Conservation (phyloP, 164 flowering plant species). For the Magnolia sinica region DNA sequence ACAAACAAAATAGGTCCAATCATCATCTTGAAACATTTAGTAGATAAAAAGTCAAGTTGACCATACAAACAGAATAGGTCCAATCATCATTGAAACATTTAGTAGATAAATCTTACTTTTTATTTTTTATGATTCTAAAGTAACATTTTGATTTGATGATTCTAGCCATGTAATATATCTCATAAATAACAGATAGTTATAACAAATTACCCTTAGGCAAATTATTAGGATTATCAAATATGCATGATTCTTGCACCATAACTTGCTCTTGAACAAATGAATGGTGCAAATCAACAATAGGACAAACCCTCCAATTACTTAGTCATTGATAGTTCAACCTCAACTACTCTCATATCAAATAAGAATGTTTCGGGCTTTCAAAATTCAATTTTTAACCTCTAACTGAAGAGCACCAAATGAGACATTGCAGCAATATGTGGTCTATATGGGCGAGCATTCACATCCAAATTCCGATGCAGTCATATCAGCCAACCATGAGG, state of each 20-base stretch:
- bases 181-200: too few species aligned
- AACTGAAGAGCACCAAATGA: not conserved
- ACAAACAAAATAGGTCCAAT: too few species aligned
- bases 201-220: not conserved
- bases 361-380: not conserved
- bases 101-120: too few species aligned
- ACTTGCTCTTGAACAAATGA: not conserved
- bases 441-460: constrained; percentile 36
- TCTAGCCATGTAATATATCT: too few species aligned
- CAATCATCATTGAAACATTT: too few species aligned
- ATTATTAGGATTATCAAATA: not conserved
- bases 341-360: not conserved
- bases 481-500: constrained; percentile 20
- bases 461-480: constrained; percentile 19
- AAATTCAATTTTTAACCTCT: not conserved
- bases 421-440: constrained; percentile 27
- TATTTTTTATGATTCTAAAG: too few species aligned
- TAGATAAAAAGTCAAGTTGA: too few species aligned
- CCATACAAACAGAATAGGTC: too few species aligned
- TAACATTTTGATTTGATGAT: too few species aligned
- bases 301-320: not conserved
- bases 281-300: not conserved
- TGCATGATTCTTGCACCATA: too few species aligned
- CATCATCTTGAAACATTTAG: too few species aligned
- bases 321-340: not conserved